Base-by-base conservation (phyloP, 75 land plant species). In the Azolla pinnata region DNA sequence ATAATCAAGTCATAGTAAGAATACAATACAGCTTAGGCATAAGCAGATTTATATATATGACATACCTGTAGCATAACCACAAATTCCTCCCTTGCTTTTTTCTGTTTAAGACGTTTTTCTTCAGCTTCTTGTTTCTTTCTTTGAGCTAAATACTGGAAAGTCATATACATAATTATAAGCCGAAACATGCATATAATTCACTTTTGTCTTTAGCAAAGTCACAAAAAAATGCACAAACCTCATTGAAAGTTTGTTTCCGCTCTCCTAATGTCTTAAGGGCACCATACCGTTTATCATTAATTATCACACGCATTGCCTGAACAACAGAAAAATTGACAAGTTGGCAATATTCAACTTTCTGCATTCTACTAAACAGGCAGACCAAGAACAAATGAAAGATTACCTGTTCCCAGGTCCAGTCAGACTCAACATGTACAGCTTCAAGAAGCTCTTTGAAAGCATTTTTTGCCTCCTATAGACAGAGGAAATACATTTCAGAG, bases 381-480 rank as follows among this genome's bases (percentile, higher is more conserved):
- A 26, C 28, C 58, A 28, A n/a, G 16, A 59, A 3, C 42, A 7
- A 20, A 33, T 10, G 1, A 9, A 1, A 42, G 24, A 12, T 0
- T 51, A 88, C 97, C 90, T 92, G 97, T n/a, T 92, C 95, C 97
- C 97, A 92, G 10, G 75, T 82, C 95, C 95, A 88, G 47, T 88
- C 95, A 66, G 97, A 83, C 54, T 78, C 86, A 64, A 92, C 90
- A 72, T 85, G 87, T 30, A 80, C 81, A 62, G 89, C 74, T 63
- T 92, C 95, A 56, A 92, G 63, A 17, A 92, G 73, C 30, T 76
- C 82, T 58, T 88, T 92, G 50, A 92, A 92, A 4, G 89, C 89
- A 80, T 71, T 82, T 58, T 92, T 88, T 29, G 97, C 97, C 57
- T 92, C 97, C 97, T 92, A 64, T 28, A 70, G 63, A 51, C 21